A percentile compares a stretch with the other conserved stretches of the same genome.
phyloP scores from a whole-genome alignment of 805 yeast species.

The Saccharomyces kudriavzevii region DNA sequence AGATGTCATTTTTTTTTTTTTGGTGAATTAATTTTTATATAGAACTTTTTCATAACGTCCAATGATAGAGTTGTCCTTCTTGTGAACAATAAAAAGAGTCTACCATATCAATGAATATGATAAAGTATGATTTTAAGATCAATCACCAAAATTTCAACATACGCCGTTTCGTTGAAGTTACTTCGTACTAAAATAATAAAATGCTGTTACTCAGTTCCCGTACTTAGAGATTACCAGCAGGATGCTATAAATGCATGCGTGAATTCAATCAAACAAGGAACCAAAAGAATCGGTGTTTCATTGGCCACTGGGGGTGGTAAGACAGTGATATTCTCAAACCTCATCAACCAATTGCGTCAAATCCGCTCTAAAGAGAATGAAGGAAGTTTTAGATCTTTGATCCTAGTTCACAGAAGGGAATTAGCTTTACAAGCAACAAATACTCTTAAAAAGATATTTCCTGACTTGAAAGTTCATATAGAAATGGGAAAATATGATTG shows the following conservation, averaged over 20 bases:
- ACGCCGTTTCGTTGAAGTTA: background rate
- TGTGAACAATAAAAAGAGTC: background rate
- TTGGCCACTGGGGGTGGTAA: slow-evolving; percentile 95
- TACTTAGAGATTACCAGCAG: slow-evolving; percentile 52
- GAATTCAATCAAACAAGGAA: slow-evolving; percentile 38
- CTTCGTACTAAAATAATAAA: background rate
- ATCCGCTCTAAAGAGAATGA: background rate
- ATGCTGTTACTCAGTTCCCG: background rate
- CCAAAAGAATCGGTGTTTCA: slow-evolving; percentile 64
- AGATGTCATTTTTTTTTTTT: background rate
- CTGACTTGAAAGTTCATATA: slow-evolving; percentile 45
- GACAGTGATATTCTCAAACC: slow-evolving; percentile 64
- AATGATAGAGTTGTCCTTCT: background rate
- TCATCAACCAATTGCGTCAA: slow-evolving; percentile 35
- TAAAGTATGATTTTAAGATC: background rate
- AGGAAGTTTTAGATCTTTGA: slow-evolving; percentile 33
- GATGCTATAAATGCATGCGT: slow-evolving; percentile 57
- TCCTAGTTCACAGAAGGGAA: slow-evolving; percentile 78
- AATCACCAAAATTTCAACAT: background rate
- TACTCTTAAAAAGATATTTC: slow-evolving; percentile 41
- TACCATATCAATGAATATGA: background rate
- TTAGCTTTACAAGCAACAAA: slow-evolving; percentile 60
- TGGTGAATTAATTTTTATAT: background rate
- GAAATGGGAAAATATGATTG: slow-evolving; percentile 56
- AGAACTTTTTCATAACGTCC: background rate